Conservation (phyloP, 305 asterid genomes). For the Solanum hybrid region DNA sequence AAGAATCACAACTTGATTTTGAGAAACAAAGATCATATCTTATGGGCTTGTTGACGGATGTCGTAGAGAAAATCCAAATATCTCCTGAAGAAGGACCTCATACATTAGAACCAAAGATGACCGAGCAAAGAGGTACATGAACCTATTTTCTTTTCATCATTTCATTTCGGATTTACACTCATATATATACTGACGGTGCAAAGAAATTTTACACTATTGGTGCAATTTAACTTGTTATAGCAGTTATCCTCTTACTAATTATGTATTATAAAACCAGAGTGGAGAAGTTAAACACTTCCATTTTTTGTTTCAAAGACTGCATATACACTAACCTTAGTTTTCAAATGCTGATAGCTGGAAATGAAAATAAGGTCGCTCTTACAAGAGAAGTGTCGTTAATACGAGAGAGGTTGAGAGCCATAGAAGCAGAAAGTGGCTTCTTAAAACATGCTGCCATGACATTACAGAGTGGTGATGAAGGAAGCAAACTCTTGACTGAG, state of each 20-base stretch:
- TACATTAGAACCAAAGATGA: conserved; percentile 12
- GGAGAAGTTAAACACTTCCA: neutral
- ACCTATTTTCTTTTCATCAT: neutral
- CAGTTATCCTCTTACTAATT: neutral
- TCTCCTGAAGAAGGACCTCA: conserved; percentile 22
- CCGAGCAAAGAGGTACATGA: conserved; percentile 19
- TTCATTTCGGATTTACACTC: neutral
- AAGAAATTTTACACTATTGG: neutral
- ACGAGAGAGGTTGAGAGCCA: conserved; percentile 56
- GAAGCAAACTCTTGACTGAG: conserved; percentile 59
- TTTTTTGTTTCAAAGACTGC: neutral
- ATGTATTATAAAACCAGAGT: neutral
- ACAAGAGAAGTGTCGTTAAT: conserved; percentile 53
- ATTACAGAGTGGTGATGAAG: conserved; percentile 55
- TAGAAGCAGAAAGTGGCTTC: conserved; percentile 87
- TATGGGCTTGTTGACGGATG: conserved; percentile 36
- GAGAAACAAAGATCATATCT: conserved; percentile 48
- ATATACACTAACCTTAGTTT: neutral
- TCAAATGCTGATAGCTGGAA: conserved; percentile 16
- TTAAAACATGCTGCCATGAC: conserved; percentile 78
- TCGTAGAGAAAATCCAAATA: conserved; percentile 30
- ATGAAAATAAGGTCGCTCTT: conserved; percentile 29
- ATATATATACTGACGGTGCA: neutral
- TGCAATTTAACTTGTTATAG: neutral
- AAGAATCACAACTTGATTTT: conserved; percentile 36